Evolutionary conservation across 352 stramenopile genomes (phyloP).

Genomic region (Thalassiosira livingstoniorum): DNA sequence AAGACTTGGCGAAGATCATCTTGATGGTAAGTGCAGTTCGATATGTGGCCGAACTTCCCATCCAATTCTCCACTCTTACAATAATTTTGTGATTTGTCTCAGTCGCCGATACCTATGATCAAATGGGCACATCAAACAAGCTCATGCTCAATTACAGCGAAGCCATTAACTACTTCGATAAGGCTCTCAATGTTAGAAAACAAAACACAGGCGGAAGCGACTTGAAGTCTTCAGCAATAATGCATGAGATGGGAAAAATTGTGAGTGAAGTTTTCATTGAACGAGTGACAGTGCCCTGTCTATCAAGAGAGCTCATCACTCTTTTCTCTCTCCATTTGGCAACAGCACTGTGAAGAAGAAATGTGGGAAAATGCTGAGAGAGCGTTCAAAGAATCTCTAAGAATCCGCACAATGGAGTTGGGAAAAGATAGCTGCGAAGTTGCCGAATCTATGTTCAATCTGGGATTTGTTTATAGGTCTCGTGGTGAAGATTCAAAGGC

Average conservation of each 20-base stretch:
- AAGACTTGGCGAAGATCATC: conserved; percentile 72
- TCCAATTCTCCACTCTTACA: conserved; percentile 1
- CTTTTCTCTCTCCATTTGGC: not conserved
- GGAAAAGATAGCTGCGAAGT: conserved; percentile 65
- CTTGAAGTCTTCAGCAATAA: conserved; percentile 66
- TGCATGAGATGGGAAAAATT: conserved; percentile 70
- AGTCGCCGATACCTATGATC: conserved; percentile 68
- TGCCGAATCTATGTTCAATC: conserved; percentile 63
- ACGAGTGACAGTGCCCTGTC: too few relatives aligned
- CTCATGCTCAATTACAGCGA: conserved; percentile 56
- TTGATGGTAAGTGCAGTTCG: conserved; percentile 41
- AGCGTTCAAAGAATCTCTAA: conserved; percentile 70
- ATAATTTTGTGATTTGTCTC: not conserved
- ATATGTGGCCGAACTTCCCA: not conserved
- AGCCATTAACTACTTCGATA: conserved; percentile 68
- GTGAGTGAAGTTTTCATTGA: not conserved
- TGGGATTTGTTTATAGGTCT: conserved; percentile 58
- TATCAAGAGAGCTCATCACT: too few relatives aligned
- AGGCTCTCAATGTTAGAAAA: conserved; percentile 64
- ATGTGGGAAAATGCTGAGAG: conserved; percentile 61
- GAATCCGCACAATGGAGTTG: conserved; percentile 64
- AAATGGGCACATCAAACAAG: conserved; percentile 69
- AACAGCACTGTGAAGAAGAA: conserved; percentile 42
- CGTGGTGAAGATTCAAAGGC: conserved; percentile 56
- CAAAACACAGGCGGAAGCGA: conserved; percentile 56